Evolutionary conservation across 805 yeast species (phyloP).

Genomic region (Candida ficus): DNA sequence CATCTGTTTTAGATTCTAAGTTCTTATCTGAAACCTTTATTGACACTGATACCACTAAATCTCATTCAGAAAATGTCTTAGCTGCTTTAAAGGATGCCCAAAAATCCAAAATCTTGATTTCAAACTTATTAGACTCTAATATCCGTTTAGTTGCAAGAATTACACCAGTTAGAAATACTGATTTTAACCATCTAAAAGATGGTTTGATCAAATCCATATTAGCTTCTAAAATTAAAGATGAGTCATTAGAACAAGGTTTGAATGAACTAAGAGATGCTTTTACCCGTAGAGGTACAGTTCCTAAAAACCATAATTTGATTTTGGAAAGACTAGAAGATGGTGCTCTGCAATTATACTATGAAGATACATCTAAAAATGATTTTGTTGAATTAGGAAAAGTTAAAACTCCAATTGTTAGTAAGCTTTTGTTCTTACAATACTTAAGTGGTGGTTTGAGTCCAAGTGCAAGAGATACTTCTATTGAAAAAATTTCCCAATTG

Average conservation of each 20-base stretch:
- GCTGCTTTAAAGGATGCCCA: slow-evolving; percentile 46
- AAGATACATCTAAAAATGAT: slow-evolving; percentile 33
- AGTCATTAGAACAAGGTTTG: slow-evolving; percentile 54
- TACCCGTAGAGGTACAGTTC: slow-evolving; percentile 62
- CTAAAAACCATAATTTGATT: slow-evolving; percentile 63
- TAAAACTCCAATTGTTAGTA: slow-evolving; percentile 54
- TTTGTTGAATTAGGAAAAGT: slow-evolving; percentile 50
- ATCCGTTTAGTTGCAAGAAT: slow-evolving; percentile 68
- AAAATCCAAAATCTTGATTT: slow-evolving; percentile 48
- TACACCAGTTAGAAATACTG: slow-evolving; percentile 86
- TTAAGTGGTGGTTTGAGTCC: slow-evolving; percentile 70
- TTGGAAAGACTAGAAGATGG: slow-evolving; percentile 51
- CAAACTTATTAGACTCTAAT: slow-evolving; percentile 51
- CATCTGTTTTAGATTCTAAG: slow-evolving; percentile 38
- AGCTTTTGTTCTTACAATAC: slow-evolving; percentile 70
- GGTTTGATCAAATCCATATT: slow-evolving; percentile 79
- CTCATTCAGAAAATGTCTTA: slow-evolving; percentile 37
- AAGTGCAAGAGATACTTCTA: slow-evolving; percentile 41
- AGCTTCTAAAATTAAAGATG: slow-evolving; percentile 51
- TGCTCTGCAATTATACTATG: slow-evolving; percentile 38
- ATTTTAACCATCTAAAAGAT: slow-evolving; percentile 82
- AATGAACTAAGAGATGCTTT: slow-evolving; percentile 61
- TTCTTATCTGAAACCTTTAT: slow-evolving; percentile 33
- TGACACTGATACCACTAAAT: slow-evolving; percentile 27
- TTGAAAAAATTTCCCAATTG: slow-evolving; percentile 29